Evolutionary conservation across 257 asterid species (phyloP), one percentile per base, ranked within the genome.

Genomic region (Salvia miltiorrhiza): DNA sequence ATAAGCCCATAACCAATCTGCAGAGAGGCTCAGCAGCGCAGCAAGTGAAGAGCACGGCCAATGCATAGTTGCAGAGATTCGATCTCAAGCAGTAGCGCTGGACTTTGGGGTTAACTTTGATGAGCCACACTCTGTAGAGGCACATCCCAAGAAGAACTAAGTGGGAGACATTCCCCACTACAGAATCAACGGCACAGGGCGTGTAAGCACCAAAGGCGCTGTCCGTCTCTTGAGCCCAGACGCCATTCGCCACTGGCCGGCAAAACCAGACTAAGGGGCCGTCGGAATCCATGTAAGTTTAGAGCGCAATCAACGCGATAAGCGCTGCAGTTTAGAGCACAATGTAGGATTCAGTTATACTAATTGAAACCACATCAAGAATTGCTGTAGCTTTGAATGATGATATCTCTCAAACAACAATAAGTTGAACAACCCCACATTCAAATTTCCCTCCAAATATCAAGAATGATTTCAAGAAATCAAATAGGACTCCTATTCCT

Each of bases 161-260:
- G 67, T 85, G 81, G 32, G 95, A 85, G 44, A 86, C 70, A 61
- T 78, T 84, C 6, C 84, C 84, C 71, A 88, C 97, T 28, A 85
- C 74, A 53, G 96, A 80, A 62, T 79, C 88, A 20, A 82, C 71
- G 68, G 83, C 87, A 73, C 98, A 92, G 9, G 97, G 98, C 11
- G 96, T 92, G 49, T 81, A 92, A 58, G 92, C 86, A 50, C 96
- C 96, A 67, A 90, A 90, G 30, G 85, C 78, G 53, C 81, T 90
- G 65, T 78, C 73, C 16, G 83, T 78, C 65, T 82, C 87, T 48
- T 73, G 80, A 50, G 91, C 81, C 96, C 95, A 92, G 65, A 81
- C 73, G 24, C 93, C 91, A 69, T 80, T 60, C 40, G 73, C 70
- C 81, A 72, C 86, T 43, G 98, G 98, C 75, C 83, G 83, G 78